Percentiles rank a stretch among this genome's conserved stretches.
Evolutionary conservation across 2,329 filamentous ascomycete genomes (phyloP).

Genomic region (Trichoderma brevicompactum): DNA sequence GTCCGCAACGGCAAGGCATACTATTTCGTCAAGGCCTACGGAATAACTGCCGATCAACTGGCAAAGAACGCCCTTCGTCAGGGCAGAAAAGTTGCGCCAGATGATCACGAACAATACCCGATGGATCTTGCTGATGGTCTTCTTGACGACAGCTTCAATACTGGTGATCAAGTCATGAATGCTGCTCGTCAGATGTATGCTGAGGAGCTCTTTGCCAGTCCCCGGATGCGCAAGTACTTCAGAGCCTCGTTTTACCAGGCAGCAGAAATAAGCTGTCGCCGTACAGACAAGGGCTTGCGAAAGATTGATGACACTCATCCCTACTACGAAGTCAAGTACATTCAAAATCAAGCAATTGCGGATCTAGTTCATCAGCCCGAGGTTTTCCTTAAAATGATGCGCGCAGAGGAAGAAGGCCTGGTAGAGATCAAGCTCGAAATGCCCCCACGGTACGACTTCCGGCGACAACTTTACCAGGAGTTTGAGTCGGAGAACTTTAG

Average conservation of each 20-base stretch:
- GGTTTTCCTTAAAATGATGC: slow-evolving; percentile 94
- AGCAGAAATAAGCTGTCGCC: slow-evolving; percentile 81
- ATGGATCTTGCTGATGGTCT: slow-evolving; percentile 86
- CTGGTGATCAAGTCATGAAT: slow-evolving; percentile 73
- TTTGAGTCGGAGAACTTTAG: slow-evolving; percentile 96
- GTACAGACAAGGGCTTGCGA: slow-evolving; percentile 91
- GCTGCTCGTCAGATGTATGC: slow-evolving; percentile 87
- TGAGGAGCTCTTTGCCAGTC: slow-evolving; percentile 86
- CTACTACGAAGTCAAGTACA: slow-evolving; percentile 97
- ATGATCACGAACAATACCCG: slow-evolving; percentile 79
- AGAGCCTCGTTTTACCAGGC: slow-evolving; percentile 81
- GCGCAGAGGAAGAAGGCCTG: slow-evolving; percentile 91
- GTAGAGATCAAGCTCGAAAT: slow-evolving; percentile 83
- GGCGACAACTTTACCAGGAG: slow-evolving; percentile 74
- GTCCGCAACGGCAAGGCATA: slow-evolving; percentile 81
- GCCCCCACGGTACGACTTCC: slow-evolving; percentile 76
- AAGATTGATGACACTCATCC: slow-evolving; percentile 94
- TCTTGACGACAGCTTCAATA: slow-evolving; percentile 73
- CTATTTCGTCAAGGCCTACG: slow-evolving; percentile 83
- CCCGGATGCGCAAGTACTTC: slow-evolving; percentile 86
- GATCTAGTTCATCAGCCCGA: slow-evolving; percentile 85
- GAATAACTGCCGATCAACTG: slow-evolving; percentile 85
- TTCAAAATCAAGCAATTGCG: slow-evolving; percentile 83
- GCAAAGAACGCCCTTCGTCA: slow-evolving; percentile 83
- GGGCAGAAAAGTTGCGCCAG: slow-evolving; percentile 78